A percentile compares a stretch with the other conserved stretches of the same genome.
Evolutionary conservation across 495 filamentous ascomycete species (phyloP).

Genomic region (Hypoxylon rickii): DNA sequence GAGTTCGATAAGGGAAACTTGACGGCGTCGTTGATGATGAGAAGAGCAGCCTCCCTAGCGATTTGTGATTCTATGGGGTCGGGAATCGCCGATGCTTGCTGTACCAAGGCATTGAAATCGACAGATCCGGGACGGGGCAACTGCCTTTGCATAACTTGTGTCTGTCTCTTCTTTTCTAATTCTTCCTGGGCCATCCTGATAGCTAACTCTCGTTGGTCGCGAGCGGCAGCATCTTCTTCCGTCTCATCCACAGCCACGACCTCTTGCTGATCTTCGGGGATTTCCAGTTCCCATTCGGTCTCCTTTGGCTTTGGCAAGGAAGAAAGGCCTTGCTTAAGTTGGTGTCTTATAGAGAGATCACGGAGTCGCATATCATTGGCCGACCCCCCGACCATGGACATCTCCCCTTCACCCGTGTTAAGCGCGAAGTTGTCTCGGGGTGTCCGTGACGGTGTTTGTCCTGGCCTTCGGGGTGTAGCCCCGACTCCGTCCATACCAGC

Average conservation of each 20-base stretch:
- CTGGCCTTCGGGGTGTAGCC: slow-evolving; percentile 71
- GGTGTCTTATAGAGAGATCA: slow-evolving; percentile 71
- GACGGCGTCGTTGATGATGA: slow-evolving; percentile 81
- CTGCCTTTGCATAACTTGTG: slow-evolving; percentile 83
- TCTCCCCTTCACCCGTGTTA: slow-evolving; percentile 68
- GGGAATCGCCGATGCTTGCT: slow-evolving; percentile 53
- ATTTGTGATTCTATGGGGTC: slow-evolving; percentile 59
- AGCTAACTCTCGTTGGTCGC: slow-evolving; percentile 72
- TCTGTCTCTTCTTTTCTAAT: slow-evolving; percentile 80
- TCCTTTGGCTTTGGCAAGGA: slow-evolving; percentile 89
- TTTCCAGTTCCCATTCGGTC: slow-evolving; percentile 86
- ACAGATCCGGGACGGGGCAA: slow-evolving; percentile 78
- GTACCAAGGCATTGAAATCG: slow-evolving; percentile 70
- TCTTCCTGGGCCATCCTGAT: slow-evolving; percentile 71
- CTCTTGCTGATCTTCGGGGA: slow-evolving; percentile 83
- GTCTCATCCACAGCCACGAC: slow-evolving; percentile 53
- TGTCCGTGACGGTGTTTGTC: slow-evolving; percentile 88
- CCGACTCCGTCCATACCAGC: slow-evolving; percentile 68
- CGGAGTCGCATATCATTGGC: slow-evolving; percentile 76
- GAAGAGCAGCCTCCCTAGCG: slow-evolving; percentile 71
- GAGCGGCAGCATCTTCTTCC: slow-evolving; percentile 84
- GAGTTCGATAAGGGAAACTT: slow-evolving; percentile 71
- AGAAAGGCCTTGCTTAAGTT: slow-evolving; percentile 74
- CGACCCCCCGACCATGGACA: slow-evolving; percentile 74
- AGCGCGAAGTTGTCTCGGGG: slow-evolving; percentile 88